Conservation (phyloP, 2,329 filamentous ascomycete species). For the Penicillium glabrum region DNA sequence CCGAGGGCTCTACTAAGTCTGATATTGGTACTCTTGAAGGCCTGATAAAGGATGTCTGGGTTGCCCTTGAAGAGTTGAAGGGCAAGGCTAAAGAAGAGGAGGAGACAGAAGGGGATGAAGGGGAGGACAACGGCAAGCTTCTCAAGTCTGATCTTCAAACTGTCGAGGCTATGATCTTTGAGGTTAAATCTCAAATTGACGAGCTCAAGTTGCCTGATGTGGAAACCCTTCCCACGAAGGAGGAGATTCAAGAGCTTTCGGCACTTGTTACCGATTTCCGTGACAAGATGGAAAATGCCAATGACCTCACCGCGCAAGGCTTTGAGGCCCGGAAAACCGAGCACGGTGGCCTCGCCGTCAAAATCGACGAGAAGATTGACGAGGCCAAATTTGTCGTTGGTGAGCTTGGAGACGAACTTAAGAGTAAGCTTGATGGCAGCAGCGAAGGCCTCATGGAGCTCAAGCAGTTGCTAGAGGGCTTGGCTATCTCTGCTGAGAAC, state of each 20-base stretch:
- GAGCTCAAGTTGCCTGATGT: slow-evolving; percentile 71
- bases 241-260: slow-evolving; percentile 70
- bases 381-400: slow-evolving; percentile 77
- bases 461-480: slow-evolving; percentile 62
- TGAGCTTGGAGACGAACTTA: slow-evolving; percentile 74
- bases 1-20: slow-evolving; percentile 69
- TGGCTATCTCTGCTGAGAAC: slow-evolving; percentile 60
- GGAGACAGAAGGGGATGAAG: slow-evolving; percentile 46
- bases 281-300: slow-evolving; percentile 65
- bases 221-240: slow-evolving; percentile 70
- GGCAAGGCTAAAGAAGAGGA: slow-evolving; percentile 40
- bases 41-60: slow-evolving; percentile 74
- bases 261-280: slow-evolving; percentile 68
- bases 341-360: slow-evolving; percentile 73
- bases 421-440: slow-evolving; percentile 74
- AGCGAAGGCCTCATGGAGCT: slow-evolving; percentile 63
- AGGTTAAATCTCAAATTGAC: slow-evolving; percentile 77
- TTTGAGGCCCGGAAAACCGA: slow-evolving; percentile 84
- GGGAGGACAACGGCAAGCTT: slow-evolving; percentile 60
- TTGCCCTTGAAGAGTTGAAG: slow-evolving; percentile 70
- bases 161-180: slow-evolving; percentile 77
- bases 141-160: slow-evolving; percentile 81
- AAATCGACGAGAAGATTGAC: slow-evolving; percentile 73
- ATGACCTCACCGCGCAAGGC: slow-evolving; percentile 72
- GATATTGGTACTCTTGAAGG: slow-evolving; percentile 76